Base-by-base conservation (phyloP, 345 rosid genomes). In the Pugionium dolabratum region DNA sequence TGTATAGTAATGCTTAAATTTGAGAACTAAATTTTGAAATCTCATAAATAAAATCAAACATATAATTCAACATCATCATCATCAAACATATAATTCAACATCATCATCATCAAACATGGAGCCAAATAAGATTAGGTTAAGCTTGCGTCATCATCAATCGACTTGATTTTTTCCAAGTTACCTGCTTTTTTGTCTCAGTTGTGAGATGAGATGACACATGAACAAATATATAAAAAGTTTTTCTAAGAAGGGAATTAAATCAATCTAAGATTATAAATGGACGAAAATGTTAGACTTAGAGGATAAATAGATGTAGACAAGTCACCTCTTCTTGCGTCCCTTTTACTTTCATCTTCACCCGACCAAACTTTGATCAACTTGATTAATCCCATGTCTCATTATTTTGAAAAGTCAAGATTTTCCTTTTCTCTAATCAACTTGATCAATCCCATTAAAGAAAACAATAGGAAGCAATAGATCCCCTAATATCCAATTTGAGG, bases 301-400 rank as follows among this genome's bases (percentile, higher is more conserved):
- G 26, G 54, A 44, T 73, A 66, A 9, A 59, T 32, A 1, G 67
- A 73, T 50, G 72, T 73, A 37, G 76, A 73, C 76, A 73, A 65
- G 71, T 65, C 72, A 73, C 67, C 72, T 59, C 48, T 59, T 28
- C 9, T 73, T 66, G 72, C 76, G 66, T 73, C 55, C 76, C 72
- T 66, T 73, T 65, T 66, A 66, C 71, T 73, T 73, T 52, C 72
- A 65, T 59, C 56, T 43, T 72, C 71, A 59, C 54, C 54, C 35
- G 43, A 66, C 76, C 76, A 66, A 73, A 66, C 76, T 59, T 43
- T 44, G 25, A 65, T 34, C 36, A 34, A 42, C 8, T 65, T 33
- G 18, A 18, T 18, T 45, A 55, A 42, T 56, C 40, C 46, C 18
- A 63, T 26, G 50, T 62, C 39, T 31, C 57, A 62, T 37, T 9